Base-by-base conservation (phyloP, 1,139 yeast species). In the Magnusiomyces paraingens region DNA sequence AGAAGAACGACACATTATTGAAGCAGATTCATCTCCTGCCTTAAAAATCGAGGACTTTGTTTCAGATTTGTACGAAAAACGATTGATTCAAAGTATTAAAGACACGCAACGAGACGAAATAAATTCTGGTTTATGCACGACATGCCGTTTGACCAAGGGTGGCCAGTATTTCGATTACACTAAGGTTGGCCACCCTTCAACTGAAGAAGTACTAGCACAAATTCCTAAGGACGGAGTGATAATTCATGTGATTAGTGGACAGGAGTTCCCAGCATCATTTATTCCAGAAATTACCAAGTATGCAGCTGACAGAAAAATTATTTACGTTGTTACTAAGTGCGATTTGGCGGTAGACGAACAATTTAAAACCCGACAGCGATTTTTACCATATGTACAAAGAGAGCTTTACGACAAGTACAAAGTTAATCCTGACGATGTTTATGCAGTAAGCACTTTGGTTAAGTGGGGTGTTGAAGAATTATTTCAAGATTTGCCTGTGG, bases 181-280 rank as follows among this genome's bases (percentile, higher is more conserved):
- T n/a, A 20, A 46, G 3, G 11, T 32, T 8, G 41, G 22, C 6
- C 52, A 54, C 10, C 52, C 39, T 69, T 58, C 57, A 62, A 29
- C 58, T 18, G 54, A 55, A 17, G 55, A 57, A 10, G 53, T 68
- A 29, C 68, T 81, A 59, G 61, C 68, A 3, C 57, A 61, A 2
- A 72, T 84, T 1, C 87, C 89, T 2, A 64, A 63, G 1, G 63
- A 70, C 35, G 80, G 82, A 1, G 74, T 76, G 32, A 62, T 86
- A 1, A 76, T 84, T 1, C 83, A 84, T 62, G 80, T 86, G 1
- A 73, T 83, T 14, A 82, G 83, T 49, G 82, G 84, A 0, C 68
- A 75, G 29, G 95, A 87, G 60, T 86, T 86, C 63, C 96, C 96
- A 1, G 70, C 83, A 52, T 77, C 82, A 6, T 67, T 81, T 17